These are phyloP conservation scores for Tremella fuciformis DNA, from an alignment of 768 basidiomycete species.

Conservation along the genomic window DNA sequence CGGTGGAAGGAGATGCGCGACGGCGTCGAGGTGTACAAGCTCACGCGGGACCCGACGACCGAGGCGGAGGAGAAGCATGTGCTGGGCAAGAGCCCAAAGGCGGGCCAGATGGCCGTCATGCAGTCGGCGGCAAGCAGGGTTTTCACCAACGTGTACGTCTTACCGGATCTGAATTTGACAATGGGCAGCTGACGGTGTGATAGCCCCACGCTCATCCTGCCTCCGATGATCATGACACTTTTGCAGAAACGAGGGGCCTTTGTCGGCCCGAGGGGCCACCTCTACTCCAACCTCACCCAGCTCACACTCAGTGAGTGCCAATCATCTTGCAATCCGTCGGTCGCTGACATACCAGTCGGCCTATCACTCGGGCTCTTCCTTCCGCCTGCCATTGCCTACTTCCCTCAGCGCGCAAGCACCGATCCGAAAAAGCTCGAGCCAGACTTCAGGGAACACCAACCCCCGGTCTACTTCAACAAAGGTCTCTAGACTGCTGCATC, in stretches of 20 bases:
- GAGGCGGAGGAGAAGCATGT: slow-evolving; percentile 40
- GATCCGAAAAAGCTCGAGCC: slow-evolving; percentile 51
- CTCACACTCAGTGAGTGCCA: slow-evolving; percentile 44
- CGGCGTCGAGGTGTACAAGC: slow-evolving; percentile 48
- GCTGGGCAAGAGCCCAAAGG: slow-evolving; percentile 52
- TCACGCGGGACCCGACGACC: slow-evolving; percentile 29
- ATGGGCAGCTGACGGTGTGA: background rate
- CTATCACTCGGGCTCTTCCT: slow-evolving; percentile 53
- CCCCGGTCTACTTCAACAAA: slow-evolving; percentile 54
- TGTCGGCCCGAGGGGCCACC: slow-evolving; percentile 46
- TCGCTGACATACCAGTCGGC: slow-evolving; percentile 41
- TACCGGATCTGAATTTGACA: background rate
- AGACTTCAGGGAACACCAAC: slow-evolving; percentile 28
- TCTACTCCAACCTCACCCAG: slow-evolving; percentile 43
- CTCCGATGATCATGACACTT: slow-evolving; percentile 53
- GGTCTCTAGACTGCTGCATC: slow-evolving; percentile 43
- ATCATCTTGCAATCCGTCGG: background rate
- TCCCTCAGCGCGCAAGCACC: slow-evolving; percentile 52
- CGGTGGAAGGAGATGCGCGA: slow-evolving; percentile 56
- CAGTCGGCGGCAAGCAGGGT: slow-evolving; percentile 54
- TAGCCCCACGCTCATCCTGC: slow-evolving; percentile 54
- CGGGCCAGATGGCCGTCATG: slow-evolving; percentile 52
- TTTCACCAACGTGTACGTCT: slow-evolving; percentile 53
- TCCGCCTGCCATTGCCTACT: slow-evolving; percentile 54
- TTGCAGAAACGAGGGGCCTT: slow-evolving; percentile 50